A percentile compares a stretch with the other conserved stretches of the same genome.
phyloP scores from a whole-genome alignment of 805 yeast species.

The Teunomyces lycoperdinae region DNA sequence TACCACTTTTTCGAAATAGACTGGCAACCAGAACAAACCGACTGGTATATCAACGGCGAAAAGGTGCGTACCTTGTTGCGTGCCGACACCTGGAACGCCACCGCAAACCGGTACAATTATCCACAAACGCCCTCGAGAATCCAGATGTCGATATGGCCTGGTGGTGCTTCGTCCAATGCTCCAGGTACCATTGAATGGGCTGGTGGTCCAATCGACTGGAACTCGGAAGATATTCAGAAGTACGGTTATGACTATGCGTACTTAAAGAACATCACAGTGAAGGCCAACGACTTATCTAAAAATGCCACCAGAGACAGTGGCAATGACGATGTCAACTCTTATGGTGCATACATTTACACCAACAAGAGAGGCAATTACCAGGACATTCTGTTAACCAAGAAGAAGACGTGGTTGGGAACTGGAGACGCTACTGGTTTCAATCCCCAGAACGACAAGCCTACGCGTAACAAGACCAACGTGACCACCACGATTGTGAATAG shows the following conservation, averaged over 20 bases:
- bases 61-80: slow-evolving; percentile 62
- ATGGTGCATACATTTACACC: slow-evolving; percentile 44
- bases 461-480: slow-evolving; percentile 3
- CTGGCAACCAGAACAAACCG: slow-evolving; percentile 71
- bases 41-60: slow-evolving; percentile 73
- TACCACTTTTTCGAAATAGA: slow-evolving; percentile 77
- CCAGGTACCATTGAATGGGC: slow-evolving; percentile 78
- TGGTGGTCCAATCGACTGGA: slow-evolving; percentile 86
- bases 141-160: slow-evolving; percentile 78
- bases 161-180: slow-evolving; percentile 54
- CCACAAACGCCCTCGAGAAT: slow-evolving; percentile 78
- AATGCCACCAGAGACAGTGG: slow-evolving; percentile 15
- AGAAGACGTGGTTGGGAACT: slow-evolving; percentile 56
- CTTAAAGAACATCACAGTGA: slow-evolving; percentile 56
- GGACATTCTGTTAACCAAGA: slow-evolving; percentile 58
- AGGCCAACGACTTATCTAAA: slow-evolving; percentile 72
- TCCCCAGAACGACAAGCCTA: slow-evolving; percentile 35
- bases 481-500: slow-evolving; percentile 3
- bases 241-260: slow-evolving; percentile 81
- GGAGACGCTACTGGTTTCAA: slow-evolving; percentile 66
- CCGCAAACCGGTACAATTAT: slow-evolving; percentile 52
- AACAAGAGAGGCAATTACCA: slow-evolving; percentile 37
- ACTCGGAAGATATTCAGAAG: slow-evolving; percentile 64
- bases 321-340: slow-evolving; percentile 53
- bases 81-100: slow-evolving; percentile 59